A percentile compares a stretch with the other conserved stretches of the same genome.
Conservation (phyloP, 306 rosid species). For the Oxytropis ochrocephala region DNA sequence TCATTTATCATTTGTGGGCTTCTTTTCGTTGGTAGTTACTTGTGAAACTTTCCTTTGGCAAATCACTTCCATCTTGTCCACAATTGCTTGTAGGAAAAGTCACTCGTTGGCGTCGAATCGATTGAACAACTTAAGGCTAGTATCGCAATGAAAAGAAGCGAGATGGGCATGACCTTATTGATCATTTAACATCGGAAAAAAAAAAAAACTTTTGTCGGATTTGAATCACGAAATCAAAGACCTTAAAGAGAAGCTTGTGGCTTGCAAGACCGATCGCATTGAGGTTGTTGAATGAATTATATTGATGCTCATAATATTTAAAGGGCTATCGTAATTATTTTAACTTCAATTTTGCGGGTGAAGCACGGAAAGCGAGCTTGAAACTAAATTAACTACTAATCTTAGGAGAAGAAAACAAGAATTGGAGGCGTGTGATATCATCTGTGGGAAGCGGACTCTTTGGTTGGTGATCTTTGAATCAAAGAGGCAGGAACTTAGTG, state of each 20-base stretch:
- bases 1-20: not conserved
- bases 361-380: conserved; percentile 94
- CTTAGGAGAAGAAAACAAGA: conserved; percentile 93
- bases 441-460: conserved; percentile 59
- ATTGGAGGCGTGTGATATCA: conserved; percentile 69
- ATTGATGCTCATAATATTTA: not conserved
- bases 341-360: conserved; percentile 49
- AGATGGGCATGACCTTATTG: conserved; percentile 95
- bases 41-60: conserved; percentile 9
- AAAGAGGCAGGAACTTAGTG: conserved; percentile 64
- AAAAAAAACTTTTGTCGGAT: conserved; percentile 68
- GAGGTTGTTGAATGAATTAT: conserved; percentile 55
- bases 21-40: not conserved
- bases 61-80: conserved; percentile 19
- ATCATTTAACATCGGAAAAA: conserved; percentile 86
- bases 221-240: conserved; percentile 86
- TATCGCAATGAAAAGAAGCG: conserved; percentile 69
- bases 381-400: conserved; percentile 91
- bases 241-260: conserved; percentile 72
- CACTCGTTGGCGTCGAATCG: conserved; percentile 74
- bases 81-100: conserved; percentile 68
- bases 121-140: conserved; percentile 87
- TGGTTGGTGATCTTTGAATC: conserved; percentile 54
- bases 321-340: conserved; percentile 4
- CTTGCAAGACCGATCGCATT: conserved; percentile 81